Base-by-base conservation (phyloP, 345 rosid genomes). In the Hibiscus syriacus region DNA sequence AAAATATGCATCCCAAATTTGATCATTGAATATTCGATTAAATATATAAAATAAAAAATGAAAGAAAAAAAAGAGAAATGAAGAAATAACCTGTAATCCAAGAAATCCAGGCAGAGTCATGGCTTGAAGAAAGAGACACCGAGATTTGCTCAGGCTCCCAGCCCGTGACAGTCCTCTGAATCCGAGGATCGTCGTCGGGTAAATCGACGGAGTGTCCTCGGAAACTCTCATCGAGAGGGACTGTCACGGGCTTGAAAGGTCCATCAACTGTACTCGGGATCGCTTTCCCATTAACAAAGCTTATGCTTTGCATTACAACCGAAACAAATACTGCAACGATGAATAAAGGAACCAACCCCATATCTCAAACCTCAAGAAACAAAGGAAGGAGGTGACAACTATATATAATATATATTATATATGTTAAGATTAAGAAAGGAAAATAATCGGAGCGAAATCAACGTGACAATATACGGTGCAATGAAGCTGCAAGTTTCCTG, bases 111-210 rank as follows among this genome's bases (percentile, higher is more conserved):
- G 83, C 82, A 2, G 97, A 87, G 77, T 84, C 78, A 77, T 79
- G 71, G 56, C 55, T 72, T 27, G 83, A 65, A 48, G 97, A 89
- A 19, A 94, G 91, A 56, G 99, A 89, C 71, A 94, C 66, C 0
- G 90, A 86, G 68, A 94, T 80, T 69, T 91, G 97, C 57, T 89
- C 86, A 14, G 96, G 99, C 74, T 62, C 69, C 68, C 86, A 83
- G 25, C 80, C 80, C 17, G 26, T 6, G 53, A 43, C 83, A 5
- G 72, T 72, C 72, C 83, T 63, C 46, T 72, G 77, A 45, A 89
- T 75, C 8, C 86, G 83, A 49, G 83, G 87, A 71, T 89, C 91
- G 55, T 86, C 73, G 54, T 79, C 87, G 2, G 99, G 95, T 79
- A 93, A 84, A 78, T 93, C 99, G 10, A 86, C 50, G 56, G 87